phyloP scores from a whole-genome alignment of 805 yeast species.

The Metschnikowia picachoensis region DNA sequence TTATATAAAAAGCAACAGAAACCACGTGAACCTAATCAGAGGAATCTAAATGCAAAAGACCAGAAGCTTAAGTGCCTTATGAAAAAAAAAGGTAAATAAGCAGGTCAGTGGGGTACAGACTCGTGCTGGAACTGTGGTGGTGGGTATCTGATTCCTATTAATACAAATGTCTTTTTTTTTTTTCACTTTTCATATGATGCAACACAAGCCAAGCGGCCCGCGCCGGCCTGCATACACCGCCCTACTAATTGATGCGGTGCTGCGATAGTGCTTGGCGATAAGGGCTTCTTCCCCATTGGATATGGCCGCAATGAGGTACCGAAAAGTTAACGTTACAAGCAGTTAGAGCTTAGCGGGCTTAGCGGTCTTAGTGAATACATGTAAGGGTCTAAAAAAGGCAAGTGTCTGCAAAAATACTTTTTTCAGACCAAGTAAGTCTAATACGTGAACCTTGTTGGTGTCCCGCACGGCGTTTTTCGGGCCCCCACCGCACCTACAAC shows the following conservation, averaged over 20 bases:
- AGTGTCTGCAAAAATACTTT: no score
- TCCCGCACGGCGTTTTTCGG: no score
- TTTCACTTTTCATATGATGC: conserved; percentile 12
- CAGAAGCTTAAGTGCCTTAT: conserved; percentile 7
- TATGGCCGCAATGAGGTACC: neutral
- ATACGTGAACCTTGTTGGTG: no score
- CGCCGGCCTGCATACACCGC: conserved; percentile 6
- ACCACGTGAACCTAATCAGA: conserved; percentile 22
- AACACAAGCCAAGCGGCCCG: conserved; percentile 6
- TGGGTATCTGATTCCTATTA: neutral
- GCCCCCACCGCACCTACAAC: no score
- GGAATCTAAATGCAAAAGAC: conserved; percentile 6
- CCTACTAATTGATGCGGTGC: conserved; percentile 1
- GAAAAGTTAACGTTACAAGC: neutral
- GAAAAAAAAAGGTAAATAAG: neutral
- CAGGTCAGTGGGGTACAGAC: conserved; percentile 7
- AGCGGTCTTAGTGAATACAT: no score
- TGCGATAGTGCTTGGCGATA: conserved; percentile 9
- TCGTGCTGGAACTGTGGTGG: neutral
- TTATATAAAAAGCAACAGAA: conserved; percentile 6
- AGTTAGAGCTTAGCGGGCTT: no score
- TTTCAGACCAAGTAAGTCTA: no score
- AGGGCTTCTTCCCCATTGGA: conserved; percentile 11
- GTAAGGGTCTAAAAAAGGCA: no score
- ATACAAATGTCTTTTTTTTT: conserved; percentile 5